These are phyloP conservation scores for Lactarius hengduanensis DNA, from an alignment of 768 basidiomycete genomes.

Conservation along the genomic window DNA sequence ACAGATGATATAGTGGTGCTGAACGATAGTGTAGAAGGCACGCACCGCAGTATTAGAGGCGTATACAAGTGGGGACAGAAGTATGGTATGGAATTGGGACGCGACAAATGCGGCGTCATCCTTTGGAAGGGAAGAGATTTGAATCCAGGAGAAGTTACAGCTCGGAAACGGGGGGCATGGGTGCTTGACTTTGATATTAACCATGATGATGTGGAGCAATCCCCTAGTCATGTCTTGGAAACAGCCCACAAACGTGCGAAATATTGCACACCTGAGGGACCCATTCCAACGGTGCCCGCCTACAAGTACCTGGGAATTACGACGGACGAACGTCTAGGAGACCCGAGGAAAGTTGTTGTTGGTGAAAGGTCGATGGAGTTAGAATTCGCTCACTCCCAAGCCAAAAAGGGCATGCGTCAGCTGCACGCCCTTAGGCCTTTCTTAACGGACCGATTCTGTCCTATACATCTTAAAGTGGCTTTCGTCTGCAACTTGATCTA, in stretches of 20 bases:
- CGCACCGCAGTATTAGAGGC: background rate
- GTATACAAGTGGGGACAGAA: background rate
- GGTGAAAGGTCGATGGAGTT: background rate
- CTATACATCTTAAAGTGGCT: background rate
- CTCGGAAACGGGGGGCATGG: too few species aligned
- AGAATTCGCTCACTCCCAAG: background rate
- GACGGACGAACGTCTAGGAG: constrained; percentile 22
- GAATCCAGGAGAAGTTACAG: too few species aligned
- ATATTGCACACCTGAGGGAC: background rate
- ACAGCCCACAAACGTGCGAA: background rate
- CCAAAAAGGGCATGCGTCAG: background rate
- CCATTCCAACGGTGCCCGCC: background rate
- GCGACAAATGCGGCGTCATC: background rate
- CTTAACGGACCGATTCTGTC: background rate
- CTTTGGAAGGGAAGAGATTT: background rate
- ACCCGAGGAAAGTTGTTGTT: background rate
- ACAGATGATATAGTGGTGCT: background rate
- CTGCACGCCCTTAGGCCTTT: background rate
- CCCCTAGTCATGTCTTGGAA: too few species aligned
- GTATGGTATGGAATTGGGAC: constrained; percentile 5
- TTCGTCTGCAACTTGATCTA: background rate
- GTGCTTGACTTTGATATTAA: too few species aligned
- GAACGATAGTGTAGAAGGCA: background rate
- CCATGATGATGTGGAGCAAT: too few species aligned
- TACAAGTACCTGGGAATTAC: constrained; percentile 43